Evolutionary conservation across 257 asterid species (phyloP).

Genomic region (Solanum sejunctum): DNA sequence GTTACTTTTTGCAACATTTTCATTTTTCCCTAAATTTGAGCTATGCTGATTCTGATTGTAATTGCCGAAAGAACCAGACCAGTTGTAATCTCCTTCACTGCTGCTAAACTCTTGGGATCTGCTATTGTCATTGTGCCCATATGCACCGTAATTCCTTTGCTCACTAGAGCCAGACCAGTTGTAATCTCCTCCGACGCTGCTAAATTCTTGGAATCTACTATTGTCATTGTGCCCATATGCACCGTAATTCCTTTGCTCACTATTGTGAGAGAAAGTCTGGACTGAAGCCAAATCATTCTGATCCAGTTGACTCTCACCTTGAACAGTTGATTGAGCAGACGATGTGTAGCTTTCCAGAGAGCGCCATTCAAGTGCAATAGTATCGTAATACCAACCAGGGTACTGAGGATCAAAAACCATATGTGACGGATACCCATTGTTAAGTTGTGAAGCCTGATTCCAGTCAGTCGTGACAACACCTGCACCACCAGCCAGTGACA

Average conservation of each 20-base stretch:
- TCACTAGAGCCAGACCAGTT: conserved; percentile 25
- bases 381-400: conserved; percentile 95
- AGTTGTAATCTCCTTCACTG: conserved; percentile 35
- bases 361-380: conserved; percentile 59
- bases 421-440: conserved; percentile 66
- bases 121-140: conserved; percentile 21
- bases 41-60: conserved; percentile 31
- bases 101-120: conserved; percentile 24
- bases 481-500: conserved; percentile 17
- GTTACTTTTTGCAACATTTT: conserved; percentile 14
- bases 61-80: conserved; percentile 28
- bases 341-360: conserved; percentile 45
- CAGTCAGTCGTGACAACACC: conserved; percentile 21
- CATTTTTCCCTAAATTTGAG: conserved; percentile 36
- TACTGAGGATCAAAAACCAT: conserved; percentile 89
- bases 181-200: conserved; percentile 33
- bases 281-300: conserved; percentile 25
- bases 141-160: conserved; percentile 11
- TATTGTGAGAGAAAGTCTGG: conserved; percentile 24
- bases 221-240: conserved; percentile 20
- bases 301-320: conserved; percentile 31
- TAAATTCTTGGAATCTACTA: conserved; percentile 23
- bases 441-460: conserved; percentile 42
- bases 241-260: conserved; percentile 13
- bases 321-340: conserved; percentile 32